Evolutionary conservation across 305 asterid genomes (phyloP).

Genomic region (Fraxinus angustifolia): DNA sequence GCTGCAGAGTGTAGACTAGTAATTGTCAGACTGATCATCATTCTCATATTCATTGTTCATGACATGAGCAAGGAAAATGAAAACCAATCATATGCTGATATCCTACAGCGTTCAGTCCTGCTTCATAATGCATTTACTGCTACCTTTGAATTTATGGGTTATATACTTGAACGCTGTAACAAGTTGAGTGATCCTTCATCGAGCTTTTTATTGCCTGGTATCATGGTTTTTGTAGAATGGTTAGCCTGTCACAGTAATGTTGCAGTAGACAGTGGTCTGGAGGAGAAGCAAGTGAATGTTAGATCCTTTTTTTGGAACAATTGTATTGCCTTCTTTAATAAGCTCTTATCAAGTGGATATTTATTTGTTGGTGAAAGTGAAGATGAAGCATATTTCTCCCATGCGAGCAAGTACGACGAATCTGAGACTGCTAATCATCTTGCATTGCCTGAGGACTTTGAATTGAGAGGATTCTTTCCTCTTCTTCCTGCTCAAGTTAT

Average conservation of each 20-base stretch:
- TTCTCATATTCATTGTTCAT: conserved; percentile 76
- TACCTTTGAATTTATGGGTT: conserved; percentile 78
- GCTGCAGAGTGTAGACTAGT: conserved; percentile 67
- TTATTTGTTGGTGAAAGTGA: conserved; percentile 47
- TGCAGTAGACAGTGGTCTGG: conserved; percentile 63
- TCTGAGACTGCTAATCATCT: conserved; percentile 70
- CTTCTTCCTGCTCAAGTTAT: conserved; percentile 83
- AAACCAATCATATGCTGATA: conserved; percentile 85
- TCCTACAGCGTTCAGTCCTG: conserved; percentile 80
- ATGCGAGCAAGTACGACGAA: conserved; percentile 82
- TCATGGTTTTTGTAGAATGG: conserved; percentile 92
- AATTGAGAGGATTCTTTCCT: conserved; percentile 88
- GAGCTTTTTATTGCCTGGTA: conserved; percentile 81
- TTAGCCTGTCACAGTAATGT: conserved; percentile 76
- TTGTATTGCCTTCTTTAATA: conserved; percentile 59
- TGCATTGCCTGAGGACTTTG: conserved; percentile 88
- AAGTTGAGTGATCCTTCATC: conserved; percentile 69
- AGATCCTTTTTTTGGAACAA: conserved; percentile 74
- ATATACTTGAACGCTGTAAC: conserved; percentile 65
- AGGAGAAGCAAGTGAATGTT: conserved; percentile 69
- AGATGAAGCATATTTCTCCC: conserved; percentile 72
- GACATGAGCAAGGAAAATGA: conserved; percentile 74
- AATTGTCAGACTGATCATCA: conserved; percentile 65
- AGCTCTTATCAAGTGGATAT: conserved; percentile 40
- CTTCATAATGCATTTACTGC: conserved; percentile 85